Evolutionary conservation across 495 filamentous ascomycete genomes (phyloP), one percentile per base, ranked within the genome.

Genomic region (Hypoxylon perforatum): DNA sequence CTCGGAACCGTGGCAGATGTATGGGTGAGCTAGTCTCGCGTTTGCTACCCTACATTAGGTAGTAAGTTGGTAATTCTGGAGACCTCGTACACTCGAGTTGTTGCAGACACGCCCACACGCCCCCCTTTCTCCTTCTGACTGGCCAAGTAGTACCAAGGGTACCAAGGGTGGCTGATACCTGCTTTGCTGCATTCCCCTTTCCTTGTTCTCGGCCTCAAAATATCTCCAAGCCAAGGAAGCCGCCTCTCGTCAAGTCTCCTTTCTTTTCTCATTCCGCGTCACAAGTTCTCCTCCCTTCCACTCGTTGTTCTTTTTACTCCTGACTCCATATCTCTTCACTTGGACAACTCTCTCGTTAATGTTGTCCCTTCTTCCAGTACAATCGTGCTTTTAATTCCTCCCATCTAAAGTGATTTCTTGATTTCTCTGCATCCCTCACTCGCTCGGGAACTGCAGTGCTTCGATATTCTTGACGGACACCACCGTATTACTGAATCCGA

Each of bases 291-390:
- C 36, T 17, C 41, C 49, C 18, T 41, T 51, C 50, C 60, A 21
- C 63, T 67, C 60, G 46, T 57, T 65, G 30, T 7, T 28, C 25
- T 28, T 28, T 3, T 45, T 58, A 42, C 28, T 17, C 36, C 23
- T 41, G 28, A 73, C 69, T 72, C 64, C 57, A 63, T 75, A 51
- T 72, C 67, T 61, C 50, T 71, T 70, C 59, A 69, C 65, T 71
- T 19, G 56, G 61, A 72, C 72, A 74, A 65, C 71, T 76, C 75
- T 75, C 69, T 78, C 76, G 70, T 75, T 81, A 69, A 72, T 73
- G 65, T 65, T 76, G 71, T 44, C 48, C 22, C 36, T 66, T 73
- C 58, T 75, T 74, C 58, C 69, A 39, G 28, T 68, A 52, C 68
- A 70, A 67, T 75, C 71, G 58, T 75, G 69, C 57, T 50, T 56